Conservation (phyloP, 208 protist genomes). For the Phytomonas francai region DNA sequence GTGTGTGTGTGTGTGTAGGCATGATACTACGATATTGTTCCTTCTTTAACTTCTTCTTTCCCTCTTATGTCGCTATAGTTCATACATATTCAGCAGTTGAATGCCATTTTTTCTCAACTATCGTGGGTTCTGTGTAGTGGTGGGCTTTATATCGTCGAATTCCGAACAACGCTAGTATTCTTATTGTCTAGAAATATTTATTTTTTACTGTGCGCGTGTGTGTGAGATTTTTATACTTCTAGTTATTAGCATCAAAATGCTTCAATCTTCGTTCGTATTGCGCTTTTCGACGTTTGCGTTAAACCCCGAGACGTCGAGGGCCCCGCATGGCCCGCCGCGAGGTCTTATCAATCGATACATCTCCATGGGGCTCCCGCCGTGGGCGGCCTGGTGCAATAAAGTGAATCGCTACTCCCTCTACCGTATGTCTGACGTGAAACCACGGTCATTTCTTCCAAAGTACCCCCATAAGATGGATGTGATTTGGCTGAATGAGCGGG, state of each 20-base stretch:
- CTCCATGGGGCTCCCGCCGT: conserved; percentile 85
- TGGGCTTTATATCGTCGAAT: conserved; percentile 2
- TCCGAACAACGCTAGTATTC: neutral
- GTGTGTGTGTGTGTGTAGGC: neutral
- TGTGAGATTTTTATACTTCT: neutral
- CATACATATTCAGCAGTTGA: neutral
- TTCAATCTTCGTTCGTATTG: conserved; percentile 21
- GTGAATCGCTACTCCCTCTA: conserved; percentile 81
- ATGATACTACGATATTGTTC: neutral
- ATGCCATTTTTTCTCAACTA: neutral
- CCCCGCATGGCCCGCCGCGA: conserved; percentile 73
- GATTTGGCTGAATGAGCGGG: conserved; percentile 87
- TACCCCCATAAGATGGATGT: conserved; percentile 85
- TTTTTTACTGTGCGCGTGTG: neutral
- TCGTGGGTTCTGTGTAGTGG: neutral
- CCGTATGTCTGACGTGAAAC: conserved; percentile 75
- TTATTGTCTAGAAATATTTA: neutral
- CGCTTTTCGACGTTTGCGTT: conserved; percentile 77
- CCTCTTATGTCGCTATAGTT: neutral
- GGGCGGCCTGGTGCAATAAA: conserved; percentile 86
- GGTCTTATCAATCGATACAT: conserved; percentile 87
- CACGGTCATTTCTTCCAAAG: conserved; percentile 68
- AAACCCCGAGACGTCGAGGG: conserved; percentile 74
- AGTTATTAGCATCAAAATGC: conserved; percentile 13
- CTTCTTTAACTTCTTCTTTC: neutral